Base-by-base conservation (phyloP, 441 rosid genomes). In the Macaranga tanarius region DNA sequence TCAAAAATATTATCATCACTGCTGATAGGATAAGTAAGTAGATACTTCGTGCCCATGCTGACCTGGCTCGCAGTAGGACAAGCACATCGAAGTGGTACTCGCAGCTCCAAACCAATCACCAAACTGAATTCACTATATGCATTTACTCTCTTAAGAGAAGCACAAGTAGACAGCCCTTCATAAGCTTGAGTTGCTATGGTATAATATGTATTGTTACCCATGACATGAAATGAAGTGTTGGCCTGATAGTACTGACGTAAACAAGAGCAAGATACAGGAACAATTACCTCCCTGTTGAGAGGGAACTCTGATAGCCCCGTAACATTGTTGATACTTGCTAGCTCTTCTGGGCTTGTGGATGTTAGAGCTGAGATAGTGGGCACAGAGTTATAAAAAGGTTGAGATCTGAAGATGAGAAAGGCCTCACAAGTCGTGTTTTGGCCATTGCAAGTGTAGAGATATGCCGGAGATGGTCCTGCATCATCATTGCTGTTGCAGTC, bases 41-140 rank as follows among this genome's bases (percentile, higher is more conserved):
- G 68, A 76, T 74, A 86, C 51, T 73, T 79, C 5, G 73, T 70
- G 16, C 87, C 84, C n/a, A 38, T 70, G 16, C 0, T 38, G 22
- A 77, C 64, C 47, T 86, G 90, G 56, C 76, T 74, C 44, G 20
- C 38, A 2, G 88, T 80, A 23, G 88, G 89, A 73, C 89, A 88
- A 70, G 89, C 89, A 72, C 90, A 88, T 61, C 84, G 74, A 26
- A 86, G 85, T 1, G 85, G 86, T 8, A 88, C 77, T 40, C 34
- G 71, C 62, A 86, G 26, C 52, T 44, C 59, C 19, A 66, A 7
- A 17, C 79, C 84, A 62, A 0, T 69, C 40, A 0, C 5, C 77
- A 84, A 62, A 19, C 65, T 48, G 15, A 20, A 54, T 40, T 70
- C 75, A 16, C 56, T 63, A 0, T 69, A 55, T 2, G 9, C 22